These are phyloP conservation scores for Mycena albidolilacea DNA, from an alignment of 768 basidiomycete genomes.

Conservation along the genomic window DNA sequence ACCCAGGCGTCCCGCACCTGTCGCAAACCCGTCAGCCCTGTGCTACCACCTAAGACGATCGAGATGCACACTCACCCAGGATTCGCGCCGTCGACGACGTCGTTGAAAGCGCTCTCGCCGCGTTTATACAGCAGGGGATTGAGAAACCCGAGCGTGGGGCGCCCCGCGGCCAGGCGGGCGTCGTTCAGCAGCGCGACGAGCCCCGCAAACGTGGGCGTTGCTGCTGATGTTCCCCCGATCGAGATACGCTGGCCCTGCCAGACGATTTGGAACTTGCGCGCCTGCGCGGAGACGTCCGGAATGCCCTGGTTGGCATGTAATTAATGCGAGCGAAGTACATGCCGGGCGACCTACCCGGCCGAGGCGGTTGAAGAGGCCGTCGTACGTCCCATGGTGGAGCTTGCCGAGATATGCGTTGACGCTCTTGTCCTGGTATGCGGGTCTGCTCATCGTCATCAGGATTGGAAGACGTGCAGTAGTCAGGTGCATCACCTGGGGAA, in stretches of 20 bases:
- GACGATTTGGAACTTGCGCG: constrained; percentile 63
- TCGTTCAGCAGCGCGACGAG: constrained; percentile 79
- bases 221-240: constrained; percentile 76
- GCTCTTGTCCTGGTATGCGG: constrained; percentile 65
- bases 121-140: constrained; percentile 74
- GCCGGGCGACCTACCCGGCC: constrained; percentile 62
- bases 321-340: not conserved
- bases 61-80: constrained; percentile 52
- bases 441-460: constrained; percentile 49
- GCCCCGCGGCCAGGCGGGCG: constrained; percentile 61
- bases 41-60: not conserved
- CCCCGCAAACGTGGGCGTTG: constrained; percentile 75
- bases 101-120: constrained; percentile 62
- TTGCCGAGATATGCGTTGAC: constrained; percentile 61
- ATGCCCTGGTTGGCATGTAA: constrained; percentile 54
- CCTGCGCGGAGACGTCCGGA: constrained; percentile 80
- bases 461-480: not conserved
- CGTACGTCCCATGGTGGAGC: constrained; percentile 64
- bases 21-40: not conserved
- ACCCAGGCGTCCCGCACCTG: constrained; percentile 73
- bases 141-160: constrained; percentile 72
- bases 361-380: constrained; percentile 70
- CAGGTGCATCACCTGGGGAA: constrained; percentile 51
- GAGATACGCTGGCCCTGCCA: constrained; percentile 53
- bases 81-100: constrained; percentile 72